These are phyloP conservation scores for Musa schizocarpa DNA, from an alignment of 176 grass and related monocot species.

Conservation along the genomic window DNA sequence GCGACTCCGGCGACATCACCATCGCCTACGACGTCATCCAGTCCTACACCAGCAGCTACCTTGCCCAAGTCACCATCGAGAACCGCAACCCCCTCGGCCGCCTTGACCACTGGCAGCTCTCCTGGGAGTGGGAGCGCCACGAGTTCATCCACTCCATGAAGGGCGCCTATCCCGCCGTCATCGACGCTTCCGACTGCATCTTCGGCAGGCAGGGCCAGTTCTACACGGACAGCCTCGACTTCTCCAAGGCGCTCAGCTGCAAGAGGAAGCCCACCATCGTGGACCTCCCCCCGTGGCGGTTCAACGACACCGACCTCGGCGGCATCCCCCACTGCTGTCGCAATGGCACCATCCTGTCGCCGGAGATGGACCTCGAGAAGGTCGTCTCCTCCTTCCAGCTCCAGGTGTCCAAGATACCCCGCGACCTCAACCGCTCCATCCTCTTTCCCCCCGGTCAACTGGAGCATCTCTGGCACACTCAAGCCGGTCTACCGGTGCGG, in stretches of 20 bases:
- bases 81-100: slow-evolving; percentile 75
- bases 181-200: slow-evolving; percentile 50
- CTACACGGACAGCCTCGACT: slow-evolving; percentile 44
- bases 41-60: slow-evolving; percentile 52
- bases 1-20: slow-evolving; percentile 56
- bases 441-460: slow-evolving; percentile 53
- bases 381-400: slow-evolving; percentile 75
- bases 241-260: slow-evolving; percentile 75
- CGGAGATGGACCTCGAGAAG: slow-evolving; percentile 63
- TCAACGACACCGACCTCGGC: too few relatives aligned
- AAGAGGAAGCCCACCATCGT: neutral
- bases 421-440: slow-evolving; percentile 58
- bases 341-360: slow-evolving; percentile 70
- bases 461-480: slow-evolving; percentile 55
- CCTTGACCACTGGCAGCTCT: slow-evolving; percentile 77
- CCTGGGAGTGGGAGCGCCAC: slow-evolving; percentile 66
- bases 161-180: slow-evolving; percentile 42
- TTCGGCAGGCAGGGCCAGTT: slow-evolving; percentile 39
- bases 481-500: slow-evolving; percentile 60
- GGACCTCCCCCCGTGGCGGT: too few relatives aligned
- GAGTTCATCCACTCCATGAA: slow-evolving; percentile 82
- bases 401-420: slow-evolving; percentile 92
- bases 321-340: slow-evolving; percentile 30
- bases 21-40: slow-evolving; percentile 82
- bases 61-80: slow-evolving; percentile 74